Conservation (phyloP, 768 basidiomycete genomes). For the Suillus weaverae region DNA sequence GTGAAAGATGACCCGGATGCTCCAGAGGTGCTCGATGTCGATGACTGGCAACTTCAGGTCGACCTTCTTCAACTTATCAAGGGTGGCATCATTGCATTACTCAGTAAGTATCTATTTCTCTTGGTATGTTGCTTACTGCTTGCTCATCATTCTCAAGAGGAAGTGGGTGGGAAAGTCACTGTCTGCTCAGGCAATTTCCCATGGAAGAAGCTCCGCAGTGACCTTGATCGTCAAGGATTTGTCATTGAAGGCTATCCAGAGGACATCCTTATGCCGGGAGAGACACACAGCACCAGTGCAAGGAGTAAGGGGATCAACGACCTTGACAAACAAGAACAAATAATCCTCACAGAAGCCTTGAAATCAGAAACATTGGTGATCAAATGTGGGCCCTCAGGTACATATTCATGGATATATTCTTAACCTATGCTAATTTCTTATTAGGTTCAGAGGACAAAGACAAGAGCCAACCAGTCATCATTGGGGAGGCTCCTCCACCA, state of each 20-base stretch:
- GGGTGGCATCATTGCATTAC: background rate
- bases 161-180: background rate
- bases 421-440: too few relatives aligned
- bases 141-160: background rate
- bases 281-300: background rate
- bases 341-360: background rate
- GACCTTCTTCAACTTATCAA: background rate
- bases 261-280: constrained; percentile 1
- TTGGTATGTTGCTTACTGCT: background rate
- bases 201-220: background rate
- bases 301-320: constrained; percentile 3
- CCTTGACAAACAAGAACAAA: background rate
- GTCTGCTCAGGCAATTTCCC: constrained; percentile 1
- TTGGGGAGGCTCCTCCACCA: too few relatives aligned
- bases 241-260: background rate
- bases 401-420: background rate
- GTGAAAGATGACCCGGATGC: background rate
- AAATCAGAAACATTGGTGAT: background rate
- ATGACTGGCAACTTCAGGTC: background rate
- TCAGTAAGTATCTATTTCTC: background rate
- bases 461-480: too few relatives aligned
- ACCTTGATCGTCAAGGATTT: constrained; percentile 3
- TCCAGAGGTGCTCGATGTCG: background rate
- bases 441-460: too few relatives aligned
- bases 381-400: background rate